Percentiles rank a stretch among this genome's conserved stretches.
These are phyloP conservation scores for Vitis vinifera DNA, from an alignment of 164 flowering plant genomes.

Conservation along the genomic window ASM3070453v1 NC_081817.1:6534001-6534500, in stretches of 20 bases:
- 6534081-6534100: background rate
- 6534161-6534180: background rate
- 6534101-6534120: background rate
- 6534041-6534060: background rate
- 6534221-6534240: background rate
- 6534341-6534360: conserved; percentile 98
- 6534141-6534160: background rate
- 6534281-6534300: conserved; percentile 94
- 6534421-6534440: conserved; percentile 77
- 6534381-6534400: conserved; percentile 84
- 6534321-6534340: conserved; percentile 92
- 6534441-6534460: conserved; percentile 95
- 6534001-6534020: background rate
- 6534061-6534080: background rate
- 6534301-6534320: conserved; percentile 88
- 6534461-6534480: conserved; percentile 30
- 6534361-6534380: conserved; percentile 88
- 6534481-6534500: background rate
- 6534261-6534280: background rate
- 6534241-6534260: background rate
- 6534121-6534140: too few species aligned
- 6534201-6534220: too few species aligned
- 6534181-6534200: background rate
- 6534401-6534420: conserved; percentile 86
- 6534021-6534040: background rate